phyloP scores from a whole-genome alignment of 2,329 filamentous ascomycete species.

The Penicillium expansum region DNA sequence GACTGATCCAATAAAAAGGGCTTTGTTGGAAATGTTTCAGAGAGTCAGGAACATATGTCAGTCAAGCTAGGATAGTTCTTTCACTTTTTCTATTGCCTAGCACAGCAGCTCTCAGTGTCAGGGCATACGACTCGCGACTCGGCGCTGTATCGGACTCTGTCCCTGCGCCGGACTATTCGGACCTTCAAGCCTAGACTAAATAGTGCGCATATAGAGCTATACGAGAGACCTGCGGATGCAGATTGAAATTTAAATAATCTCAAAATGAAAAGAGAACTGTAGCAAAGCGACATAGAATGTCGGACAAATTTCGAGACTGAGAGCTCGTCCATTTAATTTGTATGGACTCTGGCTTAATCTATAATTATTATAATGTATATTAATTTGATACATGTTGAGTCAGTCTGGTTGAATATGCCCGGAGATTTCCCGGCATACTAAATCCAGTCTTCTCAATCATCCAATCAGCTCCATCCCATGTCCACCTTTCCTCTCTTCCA shows the following conservation, averaged over 20 bases:
- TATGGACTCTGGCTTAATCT: neutral
- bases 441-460: neutral
- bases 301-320: neutral
- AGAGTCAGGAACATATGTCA: neutral
- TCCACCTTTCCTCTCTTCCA: neutral
- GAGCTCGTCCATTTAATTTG: neutral
- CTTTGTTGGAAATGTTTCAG: neutral
- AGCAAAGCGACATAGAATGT: neutral
- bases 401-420: neutral
- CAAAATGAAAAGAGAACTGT: neutral
- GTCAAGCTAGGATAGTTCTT: neutral
- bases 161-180: slow-evolving; percentile 8
- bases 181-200: neutral
- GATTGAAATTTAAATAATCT: neutral
- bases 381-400: neutral
- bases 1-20: neutral
- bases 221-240: neutral
- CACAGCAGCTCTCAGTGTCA: neutral
- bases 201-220: neutral
- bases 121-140: neutral
- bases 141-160: neutral
- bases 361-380: neutral
- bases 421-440: neutral
- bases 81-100: neutral
- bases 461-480: neutral